Evolutionary conservation across 306 rosid species (phyloP).

Genomic region (Acacia confusa): DNA sequence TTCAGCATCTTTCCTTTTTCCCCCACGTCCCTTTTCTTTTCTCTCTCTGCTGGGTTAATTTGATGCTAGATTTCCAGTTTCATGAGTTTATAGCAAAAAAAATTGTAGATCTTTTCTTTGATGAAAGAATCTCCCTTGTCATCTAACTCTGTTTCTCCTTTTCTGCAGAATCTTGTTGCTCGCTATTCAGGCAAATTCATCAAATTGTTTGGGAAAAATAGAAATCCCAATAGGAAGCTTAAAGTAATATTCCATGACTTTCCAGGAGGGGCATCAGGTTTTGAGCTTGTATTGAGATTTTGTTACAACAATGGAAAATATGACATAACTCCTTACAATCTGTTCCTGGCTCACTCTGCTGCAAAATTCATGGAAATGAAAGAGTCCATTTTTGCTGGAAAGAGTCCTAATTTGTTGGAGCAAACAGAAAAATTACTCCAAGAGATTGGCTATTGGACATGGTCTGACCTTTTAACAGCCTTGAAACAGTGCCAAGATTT

Average conservation of each 20-base stretch:
- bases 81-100: neutral
- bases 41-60: slow-evolving; percentile 41
- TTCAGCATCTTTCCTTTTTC: neutral
- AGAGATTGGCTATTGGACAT: slow-evolving; percentile 74
- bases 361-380: slow-evolving; percentile 92
- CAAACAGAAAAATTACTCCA: slow-evolving; percentile 64
- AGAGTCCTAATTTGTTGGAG: slow-evolving; percentile 51
- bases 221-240: slow-evolving; percentile 44
- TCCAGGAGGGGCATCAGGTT: slow-evolving; percentile 90
- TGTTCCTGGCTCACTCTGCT: slow-evolving; percentile 56
- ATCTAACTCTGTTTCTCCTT: slow-evolving; percentile 21
- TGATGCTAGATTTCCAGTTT: slow-evolving; percentile 9
- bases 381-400: slow-evolving; percentile 38
- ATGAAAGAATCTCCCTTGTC: neutral
- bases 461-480: slow-evolving; percentile 71
- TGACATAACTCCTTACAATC: slow-evolving; percentile 58
- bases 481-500: slow-evolving; percentile 68
- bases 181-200: slow-evolving; percentile 65
- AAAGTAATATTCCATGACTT: slow-evolving; percentile 88
- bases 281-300: slow-evolving; percentile 75
- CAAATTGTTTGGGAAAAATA: slow-evolving; percentile 68
- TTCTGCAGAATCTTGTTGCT: slow-evolving; percentile 59
- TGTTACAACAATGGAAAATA: slow-evolving; percentile 65
- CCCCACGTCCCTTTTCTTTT: slow-evolving; percentile 22
- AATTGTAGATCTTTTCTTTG: neutral